These are phyloP conservation scores for Plenodomus tracheiphilus DNA, from an alignment of 2,329 filamentous ascomycete genomes.

Conservation along the genomic window DNA sequence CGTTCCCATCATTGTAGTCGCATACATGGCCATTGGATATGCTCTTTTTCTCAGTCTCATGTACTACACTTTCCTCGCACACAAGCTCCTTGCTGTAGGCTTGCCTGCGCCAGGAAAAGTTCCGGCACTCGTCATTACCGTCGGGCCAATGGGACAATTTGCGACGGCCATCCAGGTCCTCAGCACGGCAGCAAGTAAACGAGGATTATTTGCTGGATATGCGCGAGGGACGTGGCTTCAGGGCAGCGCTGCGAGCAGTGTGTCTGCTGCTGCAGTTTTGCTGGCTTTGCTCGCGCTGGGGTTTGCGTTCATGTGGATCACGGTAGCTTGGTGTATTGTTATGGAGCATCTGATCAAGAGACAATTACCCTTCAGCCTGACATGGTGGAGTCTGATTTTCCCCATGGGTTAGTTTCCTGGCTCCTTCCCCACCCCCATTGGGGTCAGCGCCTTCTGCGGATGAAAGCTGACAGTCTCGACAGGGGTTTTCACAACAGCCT, in stretches of 20 bases:
- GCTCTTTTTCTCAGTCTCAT: conserved; percentile 18
- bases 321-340: conserved; percentile 17
- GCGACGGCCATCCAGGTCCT: conserved; percentile 19
- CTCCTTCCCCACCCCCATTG: neutral
- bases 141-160: conserved; percentile 23
- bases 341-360: conserved; percentile 13
- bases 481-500: conserved; percentile 17
- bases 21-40: conserved; percentile 20
- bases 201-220: conserved; percentile 14
- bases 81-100: conserved; percentile 19
- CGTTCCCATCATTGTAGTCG: conserved; percentile 20
- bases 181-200: conserved; percentile 14
- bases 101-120: conserved; percentile 13
- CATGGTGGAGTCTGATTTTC: conserved; percentile 24
- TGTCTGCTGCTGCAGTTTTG: conserved; percentile 10
- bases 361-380: conserved; percentile 15
- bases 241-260: conserved; percentile 11
- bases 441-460: neutral
- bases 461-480: neutral
- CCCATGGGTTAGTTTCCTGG: conserved; percentile 16
- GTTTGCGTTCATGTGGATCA: conserved; percentile 20
- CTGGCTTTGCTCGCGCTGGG: conserved; percentile 14
- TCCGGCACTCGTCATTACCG: conserved; percentile 13
- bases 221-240: conserved; percentile 16
- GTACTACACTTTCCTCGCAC: conserved; percentile 17